These are phyloP conservation scores for Dittrichia graveolens DNA, from an alignment of 129 eudicot genomes.

Conservation along the genomic window DNA sequence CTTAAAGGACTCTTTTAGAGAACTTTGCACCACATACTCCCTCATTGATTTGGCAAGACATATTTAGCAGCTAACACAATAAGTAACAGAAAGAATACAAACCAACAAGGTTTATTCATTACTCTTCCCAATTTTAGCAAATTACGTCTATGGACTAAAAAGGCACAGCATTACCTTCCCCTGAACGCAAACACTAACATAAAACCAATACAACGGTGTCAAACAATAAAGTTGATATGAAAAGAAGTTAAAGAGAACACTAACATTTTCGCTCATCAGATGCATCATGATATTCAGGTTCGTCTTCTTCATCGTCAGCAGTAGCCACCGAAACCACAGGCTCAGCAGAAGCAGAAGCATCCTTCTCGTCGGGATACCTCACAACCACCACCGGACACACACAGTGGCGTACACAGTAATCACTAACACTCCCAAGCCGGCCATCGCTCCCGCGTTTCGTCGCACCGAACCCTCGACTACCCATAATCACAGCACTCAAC, in stretches of 20 bases:
- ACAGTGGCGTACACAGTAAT: conserved; percentile 91
- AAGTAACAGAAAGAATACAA: neutral
- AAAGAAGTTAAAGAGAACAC: neutral
- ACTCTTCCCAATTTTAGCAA: neutral
- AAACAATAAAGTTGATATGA: neutral
- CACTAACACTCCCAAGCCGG: conserved; percentile 89
- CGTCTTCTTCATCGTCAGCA: conserved; percentile 55
- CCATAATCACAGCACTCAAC: conserved; percentile 82
- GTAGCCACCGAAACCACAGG: conserved; percentile 47
- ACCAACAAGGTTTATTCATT: neutral
- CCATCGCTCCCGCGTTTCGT: conserved; percentile 63
- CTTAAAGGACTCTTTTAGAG: neutral
- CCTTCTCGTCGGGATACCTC: conserved; percentile 84
- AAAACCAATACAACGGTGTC: neutral
- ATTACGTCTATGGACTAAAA: too few species aligned
- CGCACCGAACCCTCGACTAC: conserved; percentile 89
- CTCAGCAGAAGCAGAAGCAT: conserved; percentile 37
- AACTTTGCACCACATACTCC: neutral
- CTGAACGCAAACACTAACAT: neutral
- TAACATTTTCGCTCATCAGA: conserved; percentile 64
- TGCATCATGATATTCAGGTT: conserved; percentile 60
- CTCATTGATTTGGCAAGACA: neutral
- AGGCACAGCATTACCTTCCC: too few species aligned
- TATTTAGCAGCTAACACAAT: conserved; percentile 2
- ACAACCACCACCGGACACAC: conserved; percentile 95